A percentile compares a stretch with the other conserved stretches of the same genome.
Conservation (phyloP, 306 rosid species). For the Psophocarpus tetragonolobus region DNA sequence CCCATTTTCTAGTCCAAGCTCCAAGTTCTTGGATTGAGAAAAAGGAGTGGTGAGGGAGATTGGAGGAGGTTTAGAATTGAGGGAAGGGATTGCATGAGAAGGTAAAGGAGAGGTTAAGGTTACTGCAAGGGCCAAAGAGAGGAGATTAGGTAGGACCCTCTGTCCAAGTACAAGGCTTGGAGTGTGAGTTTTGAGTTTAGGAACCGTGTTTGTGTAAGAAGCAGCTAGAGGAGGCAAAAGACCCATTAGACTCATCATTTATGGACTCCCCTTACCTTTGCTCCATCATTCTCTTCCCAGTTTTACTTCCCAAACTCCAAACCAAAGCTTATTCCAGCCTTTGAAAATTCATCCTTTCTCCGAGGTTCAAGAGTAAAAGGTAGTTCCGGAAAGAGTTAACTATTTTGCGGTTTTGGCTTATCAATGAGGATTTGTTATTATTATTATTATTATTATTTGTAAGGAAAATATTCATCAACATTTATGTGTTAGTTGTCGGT, state of each 20-base stretch:
- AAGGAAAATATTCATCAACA: too few relatives aligned
- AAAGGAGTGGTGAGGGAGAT: constrained; percentile 85
- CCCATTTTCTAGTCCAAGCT: constrained; percentile 82
- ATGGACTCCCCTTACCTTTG: constrained; percentile 17
- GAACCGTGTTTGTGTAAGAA: constrained; percentile 34
- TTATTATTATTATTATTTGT: too few relatives aligned
- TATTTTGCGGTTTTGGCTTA: background rate
- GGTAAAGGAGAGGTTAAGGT: constrained; percentile 70
- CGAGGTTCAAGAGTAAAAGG: background rate
- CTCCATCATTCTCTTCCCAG: background rate
- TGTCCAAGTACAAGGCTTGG: constrained; percentile 29
- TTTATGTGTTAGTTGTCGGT: too few relatives aligned
- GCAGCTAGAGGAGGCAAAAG: constrained; percentile 42
- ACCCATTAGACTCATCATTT: constrained; percentile 51
- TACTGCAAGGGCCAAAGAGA: constrained; percentile 63
- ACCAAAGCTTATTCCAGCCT: background rate
- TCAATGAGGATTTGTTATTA: background rate
- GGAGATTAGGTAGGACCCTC: constrained; percentile 52
- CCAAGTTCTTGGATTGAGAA: constrained; percentile 72
- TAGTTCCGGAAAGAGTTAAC: background rate
- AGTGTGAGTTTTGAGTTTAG: constrained; percentile 36
- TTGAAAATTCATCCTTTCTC: constrained; percentile 9
- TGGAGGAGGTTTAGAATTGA: constrained; percentile 56
- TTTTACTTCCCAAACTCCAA: background rate
- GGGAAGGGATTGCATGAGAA: constrained; percentile 73